Base-by-base conservation (phyloP, 2,329 filamentous ascomycete species). In the Monosporascus sp. region DNA sequence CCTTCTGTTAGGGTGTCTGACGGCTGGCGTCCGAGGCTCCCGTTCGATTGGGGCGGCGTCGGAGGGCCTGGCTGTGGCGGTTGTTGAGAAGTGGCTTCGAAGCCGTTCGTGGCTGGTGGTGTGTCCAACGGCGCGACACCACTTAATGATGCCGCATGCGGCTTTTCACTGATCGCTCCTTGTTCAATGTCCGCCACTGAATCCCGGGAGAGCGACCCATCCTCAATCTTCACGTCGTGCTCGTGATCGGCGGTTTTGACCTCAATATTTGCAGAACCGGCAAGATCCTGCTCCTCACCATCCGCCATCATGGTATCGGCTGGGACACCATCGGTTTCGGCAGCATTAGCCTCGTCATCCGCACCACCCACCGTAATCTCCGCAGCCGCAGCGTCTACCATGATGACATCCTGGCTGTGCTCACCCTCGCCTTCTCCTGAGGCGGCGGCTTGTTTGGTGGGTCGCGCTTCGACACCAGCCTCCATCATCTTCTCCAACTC, bases 401-500 rank as follows among this genome's bases (percentile, higher is more conserved):
- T 81, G 51, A 77, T 77, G 5, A 77, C 74, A 54, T 78, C 77
- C 56, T 72, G 73, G 52, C 63, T 74, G 46, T 63, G 69, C 55
- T 70, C 73, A 8, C 70, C 75, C 50, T 70, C 73, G 8, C 70
- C 75, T 50, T 70, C 69, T 14, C 39, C n/a, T 20, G 14, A 43
- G 15, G 65, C 68, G 24, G 75, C 75, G 7, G 67, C 67, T 7
- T 65, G 61, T 24, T 64, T 63, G 1, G 64, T 73, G 65, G 72
- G 80, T 57, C 66, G 77, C 71, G 71, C 72, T 70, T 79, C 83
- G 63, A 89, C 74, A 60, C 86, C 86, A 41, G 81, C 79, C 55
- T 90, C 86, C 7, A 94, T 74, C 59, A 93, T 80, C 48, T 76
- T 75, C 62, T 94, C 89, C 7, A 97, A 74, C 63, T 94, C 87